Evolutionary conservation across 2,329 filamentous ascomycete genomes (phyloP), one percentile per base, ranked within the genome.

Genomic region (Corynespora cassiicola): DNA sequence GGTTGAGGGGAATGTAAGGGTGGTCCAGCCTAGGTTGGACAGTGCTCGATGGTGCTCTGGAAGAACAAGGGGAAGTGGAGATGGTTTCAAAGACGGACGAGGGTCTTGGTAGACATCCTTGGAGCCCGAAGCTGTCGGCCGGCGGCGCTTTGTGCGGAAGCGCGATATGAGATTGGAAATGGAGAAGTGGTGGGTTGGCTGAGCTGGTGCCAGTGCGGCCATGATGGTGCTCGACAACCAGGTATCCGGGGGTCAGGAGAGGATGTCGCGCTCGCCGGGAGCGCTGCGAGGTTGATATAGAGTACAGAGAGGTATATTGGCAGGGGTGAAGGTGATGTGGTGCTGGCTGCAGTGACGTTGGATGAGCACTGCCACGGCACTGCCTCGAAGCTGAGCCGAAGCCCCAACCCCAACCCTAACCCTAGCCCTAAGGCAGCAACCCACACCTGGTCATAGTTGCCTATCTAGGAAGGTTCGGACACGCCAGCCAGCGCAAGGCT

Each of bases 21-120:
- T 66, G 3, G 64, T 66, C 65, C 65, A 68, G 25, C 65, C 65
- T n/a, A 66, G 55, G 10, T 50, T 46, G 14, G 54, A 45, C 9
- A 68, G 51, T 5, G 54, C 44, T 25, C 51, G 41, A 47, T 67
- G 58, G 39, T 68, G 64, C 34, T 61, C 48, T 21, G 59, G 52
- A 3, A 64, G 47, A 20, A 68, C 58, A n/a, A 67, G 39, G 1
- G 65, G 62, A 2, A 68, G 39, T 2, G 55, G 56, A 5, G 50
- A 54, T 2, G 43, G 36, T 6, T 46, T 47, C 2, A 67, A 49
- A 7, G 61, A 46, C 6, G 52, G 48, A n/a, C 52, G 40, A 16
- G 47, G 35, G 24, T 62, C 53, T 36, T 39, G 23, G 24, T 2
- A 11, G 21, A 17, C 14, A 10, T 42, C 18, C 4, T 36, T 45